Base-by-base conservation (phyloP, 176 grass and related monocot genomes). In the Chloris gayana region DNA sequence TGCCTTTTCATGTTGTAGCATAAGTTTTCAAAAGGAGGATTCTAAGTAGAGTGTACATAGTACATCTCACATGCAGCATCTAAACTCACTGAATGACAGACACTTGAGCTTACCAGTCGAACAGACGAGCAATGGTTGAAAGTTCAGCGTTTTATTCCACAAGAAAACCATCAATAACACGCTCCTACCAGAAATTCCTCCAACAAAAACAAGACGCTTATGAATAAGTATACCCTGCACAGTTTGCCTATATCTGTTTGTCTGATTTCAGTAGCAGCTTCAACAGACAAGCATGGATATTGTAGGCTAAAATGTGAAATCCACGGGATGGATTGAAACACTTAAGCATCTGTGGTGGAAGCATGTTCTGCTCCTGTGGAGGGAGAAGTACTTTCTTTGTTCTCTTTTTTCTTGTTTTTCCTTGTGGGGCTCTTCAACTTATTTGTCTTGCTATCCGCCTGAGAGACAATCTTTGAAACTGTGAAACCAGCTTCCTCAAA, bases 401-500 rank as follows among this genome's bases (percentile, higher is more conserved):
- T 80, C n/a, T 56, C 78, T 33, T 73, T 61, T 38, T 82, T 85
- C 72, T 82, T 98, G 42, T 51, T 83, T 33, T 76, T 79, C 31
- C 67, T 77, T 37, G 77, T 92, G 35, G 21, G 65, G 71, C 61
- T 30, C 62, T 91, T 98, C 39, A 87, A 46, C 73, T 91, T 94
- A 89, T 89, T 88, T 2, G 80, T 74, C 62, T 41, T 60, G 68
- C 95, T 87, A 72, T 98, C 90, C 47, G 92, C 92, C 82, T 87
- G 59, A 42, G 92, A 93, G 31, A 97, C 91, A 46, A 98, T 86
- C 60, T 89, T 89, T 17, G 90, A 98, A 70, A 91, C 86, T 35
- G 92, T 89, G 86, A 98, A 98, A 64, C 92, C 90, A 0, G 85
- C 80, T 87, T 98, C 95, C 84, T 98, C 88, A 74, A 95, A 97